Base-by-base conservation (phyloP, 2,329 filamentous ascomycete species). In the Ascochyta pisi region DNA sequence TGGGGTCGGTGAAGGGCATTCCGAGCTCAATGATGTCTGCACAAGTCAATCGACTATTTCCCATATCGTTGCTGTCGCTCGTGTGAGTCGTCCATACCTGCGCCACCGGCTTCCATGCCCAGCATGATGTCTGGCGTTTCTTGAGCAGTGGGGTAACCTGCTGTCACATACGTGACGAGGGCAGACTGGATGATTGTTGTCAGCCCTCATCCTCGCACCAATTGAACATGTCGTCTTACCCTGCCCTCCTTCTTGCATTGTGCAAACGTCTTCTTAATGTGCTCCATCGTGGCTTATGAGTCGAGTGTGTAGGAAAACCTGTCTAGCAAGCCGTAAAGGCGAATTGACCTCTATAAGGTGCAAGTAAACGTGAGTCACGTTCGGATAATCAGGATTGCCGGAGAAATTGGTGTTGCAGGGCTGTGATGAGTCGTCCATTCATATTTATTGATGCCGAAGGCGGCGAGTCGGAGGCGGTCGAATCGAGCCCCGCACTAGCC, bases 1-100 rank as follows among this genome's bases (percentile, higher is more conserved):
- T 98, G 55, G 95, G 95, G 76, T 99, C 95, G 70, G 94, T 97
- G 80, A 99, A 99, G 48, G 95, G 95, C 53, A 96, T 88, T 61
- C 94, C 95, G 65, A 99, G 87, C 78, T 99, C 95, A 70, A 99
- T 96, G 58, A 99, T 82, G 77, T 99, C 95, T 92, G 66, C 6
- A 46, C 13, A 47, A 38, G 60, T 66, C 53, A 71, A 66, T 67
- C 55, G 50, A 31, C 40, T 40, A 23, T 24, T 42, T 39, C 33
- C 10, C 1, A 19, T n/a, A 42, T 15, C 8, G 8, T 35, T 37
- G 41, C 46, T 45, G 41, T n/a, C 15, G n/a, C 52, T 50, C 26
- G 12, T 42, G 40, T 34, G 19, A 39, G 42, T 52, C 24, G 38
- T 54, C 61, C 83, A 67, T 81, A 95, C 91, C 91, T 69, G 94